A percentile compares a stretch with the other conserved stretches of the same genome.
Evolutionary conservation across 2,329 filamentous ascomycete genomes (phyloP).

Genomic region (Boeremia exigua): DNA sequence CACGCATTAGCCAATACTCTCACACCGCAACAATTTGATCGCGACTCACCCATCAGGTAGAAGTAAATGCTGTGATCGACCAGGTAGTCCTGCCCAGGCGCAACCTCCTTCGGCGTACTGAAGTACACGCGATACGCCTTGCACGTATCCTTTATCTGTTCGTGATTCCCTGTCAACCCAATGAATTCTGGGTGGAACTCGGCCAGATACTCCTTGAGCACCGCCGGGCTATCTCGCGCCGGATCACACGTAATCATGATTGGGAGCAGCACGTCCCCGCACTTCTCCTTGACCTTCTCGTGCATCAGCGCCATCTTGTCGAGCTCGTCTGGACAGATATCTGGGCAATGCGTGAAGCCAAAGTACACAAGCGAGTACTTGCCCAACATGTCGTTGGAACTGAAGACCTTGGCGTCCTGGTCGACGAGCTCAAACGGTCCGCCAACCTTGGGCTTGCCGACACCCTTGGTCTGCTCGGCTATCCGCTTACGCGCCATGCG

Average conservation of each 20-base stretch:
- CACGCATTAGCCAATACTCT: slow-evolving; percentile 27
- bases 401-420: slow-evolving; percentile 79
- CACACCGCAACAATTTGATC: background rate
- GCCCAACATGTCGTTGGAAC: slow-evolving; percentile 81
- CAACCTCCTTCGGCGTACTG: slow-evolving; percentile 84
- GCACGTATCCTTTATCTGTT: slow-evolving; percentile 91
- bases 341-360: slow-evolving; percentile 96
- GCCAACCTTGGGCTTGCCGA: slow-evolving; percentile 91
- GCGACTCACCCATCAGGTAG: slow-evolving; percentile 81
- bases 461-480: slow-evolving; percentile 89
- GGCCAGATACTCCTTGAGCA: slow-evolving; percentile 81
- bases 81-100: slow-evolving; percentile 93
- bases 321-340: slow-evolving; percentile 98
- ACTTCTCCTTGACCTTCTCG: slow-evolving; percentile 65
- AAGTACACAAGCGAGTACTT: slow-evolving; percentile 93
- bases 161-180: slow-evolving; percentile 90
- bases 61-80: slow-evolving; percentile 99
- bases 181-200: slow-evolving; percentile 91
- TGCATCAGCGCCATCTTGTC: slow-evolving; percentile 99
- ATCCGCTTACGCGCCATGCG: slow-evolving; percentile 88
- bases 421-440: slow-evolving; percentile 84
- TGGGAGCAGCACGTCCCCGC: slow-evolving; percentile 67
- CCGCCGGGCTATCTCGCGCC: slow-evolving; percentile 83
- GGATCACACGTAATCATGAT: slow-evolving; percentile 97
- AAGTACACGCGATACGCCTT: slow-evolving; percentile 98